These are phyloP conservation scores for Solanum chiquidenum DNA, from an alignment of 257 asterid species.

Conservation along the genomic window DNA sequence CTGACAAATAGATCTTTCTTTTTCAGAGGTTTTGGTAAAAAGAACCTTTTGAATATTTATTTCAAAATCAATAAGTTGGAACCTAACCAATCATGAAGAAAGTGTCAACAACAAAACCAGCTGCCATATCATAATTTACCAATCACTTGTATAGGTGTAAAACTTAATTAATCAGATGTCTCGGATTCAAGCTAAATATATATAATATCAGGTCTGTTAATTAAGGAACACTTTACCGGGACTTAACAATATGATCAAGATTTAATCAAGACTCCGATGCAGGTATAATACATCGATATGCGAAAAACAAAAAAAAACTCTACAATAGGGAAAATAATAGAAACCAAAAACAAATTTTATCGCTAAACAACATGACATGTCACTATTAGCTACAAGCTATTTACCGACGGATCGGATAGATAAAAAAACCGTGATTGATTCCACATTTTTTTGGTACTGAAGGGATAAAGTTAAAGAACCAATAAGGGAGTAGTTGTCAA, in stretches of 20 bases:
- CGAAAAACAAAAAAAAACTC: not conserved
- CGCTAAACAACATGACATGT: not conserved
- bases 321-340: not conserved
- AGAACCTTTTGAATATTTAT: slow-evolving; percentile 1
- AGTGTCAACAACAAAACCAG: slow-evolving; percentile 16
- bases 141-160: not conserved
- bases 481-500: not conserved
- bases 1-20: not conserved
- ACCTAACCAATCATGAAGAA: slow-evolving; percentile 24
- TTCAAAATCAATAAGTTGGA: slow-evolving; percentile 5
- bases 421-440: not conserved
- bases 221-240: fast-evolving
- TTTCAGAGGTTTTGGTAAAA: slow-evolving; percentile 17
- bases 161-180: not conserved
- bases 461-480: not conserved
- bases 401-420: not conserved
- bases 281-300: not conserved
- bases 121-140: not conserved
- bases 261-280: fast-evolving
- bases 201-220: not conserved
- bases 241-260: not conserved
- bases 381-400: not conserved
- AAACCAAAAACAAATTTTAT: not conserved
- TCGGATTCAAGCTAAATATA: fast-evolving
- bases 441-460: too few species aligned